These are phyloP conservation scores for Tetrahymena thermophila DNA, from an alignment of 73 alveolate species.

Conservation along the genomic window DNA sequence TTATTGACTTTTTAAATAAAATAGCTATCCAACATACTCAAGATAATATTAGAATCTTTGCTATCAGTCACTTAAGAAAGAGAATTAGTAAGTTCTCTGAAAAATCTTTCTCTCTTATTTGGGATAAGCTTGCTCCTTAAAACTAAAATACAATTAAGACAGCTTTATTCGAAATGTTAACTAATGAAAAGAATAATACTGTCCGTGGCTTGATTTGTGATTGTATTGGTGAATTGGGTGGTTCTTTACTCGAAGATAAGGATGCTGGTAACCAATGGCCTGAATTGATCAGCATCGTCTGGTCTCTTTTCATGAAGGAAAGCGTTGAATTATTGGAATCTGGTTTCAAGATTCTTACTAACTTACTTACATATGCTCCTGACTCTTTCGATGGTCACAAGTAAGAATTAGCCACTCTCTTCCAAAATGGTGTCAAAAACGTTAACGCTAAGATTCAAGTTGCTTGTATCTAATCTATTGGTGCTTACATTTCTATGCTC, in stretches of 20 bases:
- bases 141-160: neutral
- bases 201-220: conserved; percentile 58
- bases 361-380: conserved; percentile 44
- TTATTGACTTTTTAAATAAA: neutral
- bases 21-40: neutral
- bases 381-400: conserved; percentile 20
- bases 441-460: conserved; percentile 26
- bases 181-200: neutral
- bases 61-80: neutral
- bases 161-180: neutral
- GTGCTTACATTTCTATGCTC: conserved; percentile 36
- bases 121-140: neutral
- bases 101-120: neutral
- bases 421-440: conserved; percentile 49
- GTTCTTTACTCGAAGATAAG: conserved; percentile 31
- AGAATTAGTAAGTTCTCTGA: neutral
- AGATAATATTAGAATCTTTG: neutral
- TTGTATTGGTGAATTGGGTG: conserved; percentile 60
- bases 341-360: conserved; percentile 27
- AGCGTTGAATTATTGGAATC: conserved; percentile 19
- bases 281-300: conserved; percentile 14
- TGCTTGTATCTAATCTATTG: conserved; percentile 34
- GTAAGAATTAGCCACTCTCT: conserved; percentile 28
- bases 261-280: conserved; percentile 42
- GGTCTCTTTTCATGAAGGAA: conserved; percentile 30